A percentile compares a stretch with the other conserved stretches of the same genome.
Conservation (phyloP, 2,329 filamentous ascomycete genomes). For the Talaromyces sp. region DNA sequence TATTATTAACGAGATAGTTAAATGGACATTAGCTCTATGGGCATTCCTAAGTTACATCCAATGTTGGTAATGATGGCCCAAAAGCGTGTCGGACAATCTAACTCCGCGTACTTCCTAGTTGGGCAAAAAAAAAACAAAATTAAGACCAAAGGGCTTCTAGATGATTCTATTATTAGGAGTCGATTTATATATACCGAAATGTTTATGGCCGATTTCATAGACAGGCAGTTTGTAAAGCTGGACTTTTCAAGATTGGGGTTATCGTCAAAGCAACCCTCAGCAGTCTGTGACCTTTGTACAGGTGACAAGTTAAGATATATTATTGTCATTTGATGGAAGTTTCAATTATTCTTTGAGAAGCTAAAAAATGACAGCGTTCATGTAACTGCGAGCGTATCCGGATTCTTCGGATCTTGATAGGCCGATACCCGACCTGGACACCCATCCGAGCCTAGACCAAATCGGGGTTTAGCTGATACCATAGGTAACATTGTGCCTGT, state of each 20-base stretch:
- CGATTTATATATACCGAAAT: not conserved
- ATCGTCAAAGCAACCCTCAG: not conserved
- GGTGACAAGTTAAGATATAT: not conserved
- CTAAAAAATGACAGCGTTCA: not conserved
- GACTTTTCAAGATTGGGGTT: too few species aligned
- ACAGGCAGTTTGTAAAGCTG: not conserved
- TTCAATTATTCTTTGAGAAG: not conserved
- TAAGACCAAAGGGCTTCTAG: not conserved
- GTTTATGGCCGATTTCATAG: not conserved
- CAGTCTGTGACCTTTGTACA: not conserved
- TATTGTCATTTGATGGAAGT: not conserved
- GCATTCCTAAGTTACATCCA: not conserved
- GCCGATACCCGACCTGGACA: not conserved
- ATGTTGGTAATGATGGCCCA: not conserved
- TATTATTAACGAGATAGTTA: not conserved
- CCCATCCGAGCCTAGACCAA: not conserved
- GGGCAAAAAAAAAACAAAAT: not conserved
- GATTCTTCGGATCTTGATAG: not conserved
- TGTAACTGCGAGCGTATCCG: not conserved
- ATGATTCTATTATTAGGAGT: not conserved
- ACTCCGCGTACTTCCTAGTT: not conserved
- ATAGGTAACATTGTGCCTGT: not conserved
- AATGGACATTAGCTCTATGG: not conserved
- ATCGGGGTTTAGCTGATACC: not conserved
- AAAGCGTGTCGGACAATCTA: not conserved